Evolutionary conservation across 345 rosid species (phyloP).

Genomic region (Anacardium occidentale): DNA sequence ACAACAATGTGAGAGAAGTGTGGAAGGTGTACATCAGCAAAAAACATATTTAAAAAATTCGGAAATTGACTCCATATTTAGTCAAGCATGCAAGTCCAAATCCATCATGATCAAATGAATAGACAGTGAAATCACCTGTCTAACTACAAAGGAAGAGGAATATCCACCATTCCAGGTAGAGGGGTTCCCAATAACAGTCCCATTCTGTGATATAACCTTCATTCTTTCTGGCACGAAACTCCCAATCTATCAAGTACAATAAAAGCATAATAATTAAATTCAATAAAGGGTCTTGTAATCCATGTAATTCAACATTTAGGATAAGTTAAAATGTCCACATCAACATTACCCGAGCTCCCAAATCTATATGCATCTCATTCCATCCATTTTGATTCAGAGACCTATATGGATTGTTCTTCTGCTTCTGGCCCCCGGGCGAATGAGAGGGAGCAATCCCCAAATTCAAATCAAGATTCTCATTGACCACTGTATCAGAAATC

Average conservation of each 20-base stretch:
- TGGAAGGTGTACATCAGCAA: too few relatives aligned
- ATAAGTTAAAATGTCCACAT: not conserved
- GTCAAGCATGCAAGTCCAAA: too few relatives aligned
- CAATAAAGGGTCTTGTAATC: not conserved
- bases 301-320: not conserved
- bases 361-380: slow-evolving; percentile 23
- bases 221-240: too few relatives aligned
- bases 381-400: slow-evolving; percentile 18
- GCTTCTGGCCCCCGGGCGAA: slow-evolving; percentile 25
- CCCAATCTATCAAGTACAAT: slow-evolving; percentile 26
- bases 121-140: too few relatives aligned
- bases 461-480: slow-evolving; percentile 48
- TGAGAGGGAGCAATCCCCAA: slow-evolving; percentile 56
- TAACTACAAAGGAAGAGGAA: too few relatives aligned
- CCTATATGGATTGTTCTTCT: slow-evolving; percentile 12
- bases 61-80: too few relatives aligned
- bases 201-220: too few relatives aligned
- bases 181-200: too few relatives aligned
- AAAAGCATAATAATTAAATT: slow-evolving; percentile 2
- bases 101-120: too few relatives aligned
- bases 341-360: slow-evolving; percentile 31
- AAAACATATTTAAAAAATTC: too few relatives aligned
- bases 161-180: too few relatives aligned
- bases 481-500: slow-evolving; percentile 31
- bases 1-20: too few relatives aligned